Conservation (phyloP, 1,284 basidiomycete species). For the Schizophyllum amplum region DNA sequence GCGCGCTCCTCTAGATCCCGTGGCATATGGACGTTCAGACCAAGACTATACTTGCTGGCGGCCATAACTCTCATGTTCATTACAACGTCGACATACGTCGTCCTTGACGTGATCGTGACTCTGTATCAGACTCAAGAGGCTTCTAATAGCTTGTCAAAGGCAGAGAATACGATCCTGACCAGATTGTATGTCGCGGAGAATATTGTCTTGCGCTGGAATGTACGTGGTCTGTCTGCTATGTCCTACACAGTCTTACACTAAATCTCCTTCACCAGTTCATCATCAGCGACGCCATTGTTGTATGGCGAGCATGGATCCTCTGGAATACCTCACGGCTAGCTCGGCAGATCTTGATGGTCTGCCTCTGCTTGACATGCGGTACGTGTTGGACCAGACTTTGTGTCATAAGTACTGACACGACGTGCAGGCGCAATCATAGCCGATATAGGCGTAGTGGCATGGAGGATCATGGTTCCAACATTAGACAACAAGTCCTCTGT, state of each 20-base stretch:
- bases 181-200: background rate
- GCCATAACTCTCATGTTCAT: background rate
- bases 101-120: background rate
- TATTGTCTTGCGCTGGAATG: background rate
- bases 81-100: background rate
- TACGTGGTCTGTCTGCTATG: background rate
- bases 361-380: background rate
- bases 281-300: background rate
- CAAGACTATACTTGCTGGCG: background rate
- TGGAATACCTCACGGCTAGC: background rate
- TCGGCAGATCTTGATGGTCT: background rate
- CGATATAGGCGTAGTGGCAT: background rate
- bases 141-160: background rate
- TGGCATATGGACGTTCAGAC: background rate
- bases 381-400: background rate
- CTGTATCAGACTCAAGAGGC: background rate
- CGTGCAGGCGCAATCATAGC: background rate
- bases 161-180: background rate
- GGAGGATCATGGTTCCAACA: background rate
- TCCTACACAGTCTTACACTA: background rate
- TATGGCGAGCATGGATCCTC: background rate
- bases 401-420: background rate
- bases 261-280: background rate
- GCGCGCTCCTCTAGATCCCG: background rate
- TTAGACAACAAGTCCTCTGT: background rate